Evolutionary conservation across 2,329 filamentous ascomycete species (phyloP).

Genomic region (Aspergillus sp.): DNA sequence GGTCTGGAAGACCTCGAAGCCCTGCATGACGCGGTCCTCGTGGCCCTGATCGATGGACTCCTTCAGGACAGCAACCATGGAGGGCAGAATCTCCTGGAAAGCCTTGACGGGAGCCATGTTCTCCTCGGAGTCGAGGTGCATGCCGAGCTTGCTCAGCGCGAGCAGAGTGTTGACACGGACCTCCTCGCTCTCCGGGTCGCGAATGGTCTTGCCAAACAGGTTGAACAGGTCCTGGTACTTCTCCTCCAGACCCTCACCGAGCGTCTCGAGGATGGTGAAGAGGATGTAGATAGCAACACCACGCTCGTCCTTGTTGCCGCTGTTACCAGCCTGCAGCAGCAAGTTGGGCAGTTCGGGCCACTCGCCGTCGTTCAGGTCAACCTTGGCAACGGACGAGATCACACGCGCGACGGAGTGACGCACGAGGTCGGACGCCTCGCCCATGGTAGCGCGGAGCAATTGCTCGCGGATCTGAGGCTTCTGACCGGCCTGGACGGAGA

Average conservation of each 20-base stretch:
- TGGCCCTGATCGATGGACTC: constrained; percentile 74
- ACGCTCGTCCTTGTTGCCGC: constrained; percentile 71
- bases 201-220: constrained; percentile 82
- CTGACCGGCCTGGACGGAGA: constrained; percentile 67
- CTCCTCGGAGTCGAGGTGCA: constrained; percentile 85
- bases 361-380: constrained; percentile 83
- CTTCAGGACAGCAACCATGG: constrained; percentile 89
- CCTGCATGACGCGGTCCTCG: constrained; percentile 83
- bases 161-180: constrained; percentile 94
- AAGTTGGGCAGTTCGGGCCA: constrained; percentile 79
- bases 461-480: constrained; percentile 78
- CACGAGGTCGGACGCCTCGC: constrained; percentile 72
- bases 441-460: constrained; percentile 78
- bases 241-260: constrained; percentile 79
- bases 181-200: constrained; percentile 84
- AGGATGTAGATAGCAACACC: constrained; percentile 93
- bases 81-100: constrained; percentile 77
- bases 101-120: constrained; percentile 69
- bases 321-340: constrained; percentile 76
- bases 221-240: constrained; percentile 76
- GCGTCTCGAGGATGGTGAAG: constrained; percentile 84
- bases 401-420: constrained; percentile 86
- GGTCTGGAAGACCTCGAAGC: constrained; percentile 96
- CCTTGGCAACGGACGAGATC: constrained; percentile 79
- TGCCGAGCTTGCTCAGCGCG: constrained; percentile 81